Evolutionary conservation across 2,329 filamentous ascomycete genomes (phyloP).

Genomic region (Albophoma yamanashiensis): DNA sequence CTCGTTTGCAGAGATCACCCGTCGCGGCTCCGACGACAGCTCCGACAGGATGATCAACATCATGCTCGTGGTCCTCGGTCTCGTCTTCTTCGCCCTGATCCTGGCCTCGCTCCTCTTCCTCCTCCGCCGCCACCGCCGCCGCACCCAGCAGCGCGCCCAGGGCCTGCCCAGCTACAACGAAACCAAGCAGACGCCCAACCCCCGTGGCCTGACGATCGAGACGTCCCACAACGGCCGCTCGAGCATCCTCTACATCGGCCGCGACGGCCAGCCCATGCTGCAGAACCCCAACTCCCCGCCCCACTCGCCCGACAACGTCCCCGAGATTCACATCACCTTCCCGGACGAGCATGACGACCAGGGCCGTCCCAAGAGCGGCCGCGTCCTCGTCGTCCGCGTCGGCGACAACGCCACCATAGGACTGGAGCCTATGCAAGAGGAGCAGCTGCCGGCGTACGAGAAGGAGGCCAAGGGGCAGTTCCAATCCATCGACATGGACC

Average conservation of each 20-base stretch:
- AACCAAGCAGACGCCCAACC: constrained; percentile 40
- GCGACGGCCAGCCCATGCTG: constrained; percentile 66
- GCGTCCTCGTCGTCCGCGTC: constrained; percentile 84
- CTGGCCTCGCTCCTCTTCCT: constrained; percentile 59
- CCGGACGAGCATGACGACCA: constrained; percentile 85
- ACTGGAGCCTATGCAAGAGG: constrained; percentile 73
- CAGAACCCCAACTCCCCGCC: constrained; percentile 66
- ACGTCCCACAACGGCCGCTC: constrained; percentile 45
- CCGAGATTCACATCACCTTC: constrained; percentile 97
- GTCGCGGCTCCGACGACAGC: constrained; percentile 12
- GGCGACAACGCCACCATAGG: constrained; percentile 79
- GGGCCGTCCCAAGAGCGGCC: constrained; percentile 71
- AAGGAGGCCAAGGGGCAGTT: constrained; percentile 70
- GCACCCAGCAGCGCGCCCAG: constrained; percentile 36
- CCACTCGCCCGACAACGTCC: constrained; percentile 69
- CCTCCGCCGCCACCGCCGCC: constrained; percentile 53
- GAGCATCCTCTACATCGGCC: constrained; percentile 67
- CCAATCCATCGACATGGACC: constrained; percentile 88
- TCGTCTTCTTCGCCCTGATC: constrained; percentile 63
- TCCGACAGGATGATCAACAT: constrained; percentile 60
- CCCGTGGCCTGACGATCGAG: constrained; percentile 46
- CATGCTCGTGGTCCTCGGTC: constrained; percentile 66
- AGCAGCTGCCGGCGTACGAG: constrained; percentile 79
- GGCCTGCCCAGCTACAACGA: constrained; percentile 63
- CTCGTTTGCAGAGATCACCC: constrained; percentile 4